phyloP scores from a whole-genome alignment of 2,329 filamentous ascomycete genomes.

The Xylaria sp. region DNA sequence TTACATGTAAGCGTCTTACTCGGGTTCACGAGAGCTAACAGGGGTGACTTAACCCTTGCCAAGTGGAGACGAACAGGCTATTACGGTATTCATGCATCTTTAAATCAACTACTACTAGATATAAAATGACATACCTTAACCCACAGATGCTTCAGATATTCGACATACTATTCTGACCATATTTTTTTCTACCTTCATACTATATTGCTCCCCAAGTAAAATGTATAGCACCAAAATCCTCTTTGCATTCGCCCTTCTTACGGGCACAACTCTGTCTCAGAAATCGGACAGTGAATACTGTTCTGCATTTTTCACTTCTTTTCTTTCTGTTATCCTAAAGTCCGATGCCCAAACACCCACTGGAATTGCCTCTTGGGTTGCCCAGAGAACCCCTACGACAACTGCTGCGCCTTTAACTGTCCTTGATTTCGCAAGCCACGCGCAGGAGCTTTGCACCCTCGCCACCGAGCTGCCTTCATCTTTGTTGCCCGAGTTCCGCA shows the following conservation, averaged over 20 bases:
- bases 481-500: constrained; percentile 10
- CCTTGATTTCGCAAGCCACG: constrained; percentile 7
- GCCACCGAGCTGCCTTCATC: constrained; percentile 15
- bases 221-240: constrained; percentile 15
- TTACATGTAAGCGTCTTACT: not conserved
- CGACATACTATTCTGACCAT: not conserved
- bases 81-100: not conserved
- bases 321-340: not conserved
- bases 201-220: not conserved
- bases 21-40: not conserved
- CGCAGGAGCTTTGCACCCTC: constrained; percentile 8
- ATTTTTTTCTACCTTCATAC: not conserved
- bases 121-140: not conserved
- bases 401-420: not conserved
- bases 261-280: constrained; percentile 12
- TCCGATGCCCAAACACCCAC: constrained; percentile 1
- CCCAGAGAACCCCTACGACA: not conserved
- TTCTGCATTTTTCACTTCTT: constrained; percentile 11
- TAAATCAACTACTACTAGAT: constrained; percentile 2
- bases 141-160: not conserved
- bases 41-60: not conserved
- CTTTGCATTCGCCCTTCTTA: not conserved
- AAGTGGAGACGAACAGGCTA: not conserved
- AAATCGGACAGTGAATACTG: constrained; percentile 21
- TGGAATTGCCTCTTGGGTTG: constrained; percentile 6